These are phyloP conservation scores for Rhodofomes roseus DNA, from an alignment of 1,284 basidiomycete genomes.

Conservation along the genomic window DNA sequence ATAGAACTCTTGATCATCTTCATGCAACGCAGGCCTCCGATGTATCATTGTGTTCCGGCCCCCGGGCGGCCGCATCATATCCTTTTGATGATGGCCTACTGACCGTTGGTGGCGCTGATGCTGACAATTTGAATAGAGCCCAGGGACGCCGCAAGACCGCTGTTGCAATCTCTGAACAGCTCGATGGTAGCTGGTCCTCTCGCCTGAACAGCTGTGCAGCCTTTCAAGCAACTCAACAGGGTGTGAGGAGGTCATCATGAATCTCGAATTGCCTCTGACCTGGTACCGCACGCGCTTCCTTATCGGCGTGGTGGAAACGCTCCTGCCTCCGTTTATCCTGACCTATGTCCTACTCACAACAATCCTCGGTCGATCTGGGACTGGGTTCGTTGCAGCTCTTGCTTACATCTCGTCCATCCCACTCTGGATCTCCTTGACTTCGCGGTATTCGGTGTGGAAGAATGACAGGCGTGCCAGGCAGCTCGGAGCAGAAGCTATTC, in stretches of 20 bases:
- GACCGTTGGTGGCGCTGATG: too few species aligned
- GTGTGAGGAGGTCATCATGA: neutral
- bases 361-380: neutral
- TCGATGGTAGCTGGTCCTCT: too few species aligned
- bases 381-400: neutral
- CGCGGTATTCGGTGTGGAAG: neutral
- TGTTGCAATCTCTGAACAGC: too few species aligned
- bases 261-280: neutral
- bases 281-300: conserved; percentile 5
- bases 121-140: too few species aligned
- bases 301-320: neutral
- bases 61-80: too few species aligned
- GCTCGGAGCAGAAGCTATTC: conserved; percentile 47
- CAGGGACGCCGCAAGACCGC: too few species aligned
- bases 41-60: too few species aligned
- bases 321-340: neutral
- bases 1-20: too few species aligned
- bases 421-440: neutral
- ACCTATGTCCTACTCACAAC: neutral
- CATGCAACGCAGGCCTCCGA: too few species aligned
- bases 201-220: too few species aligned
- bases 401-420: neutral
- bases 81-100: too few species aligned
- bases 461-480: conserved; percentile 2
- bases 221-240: too few species aligned